A percentile compares a stretch with the other conserved stretches of the same genome.
Evolutionary conservation across 2,329 filamentous ascomycete species (phyloP).

Genomic region (Alternaria sp.): DNA sequence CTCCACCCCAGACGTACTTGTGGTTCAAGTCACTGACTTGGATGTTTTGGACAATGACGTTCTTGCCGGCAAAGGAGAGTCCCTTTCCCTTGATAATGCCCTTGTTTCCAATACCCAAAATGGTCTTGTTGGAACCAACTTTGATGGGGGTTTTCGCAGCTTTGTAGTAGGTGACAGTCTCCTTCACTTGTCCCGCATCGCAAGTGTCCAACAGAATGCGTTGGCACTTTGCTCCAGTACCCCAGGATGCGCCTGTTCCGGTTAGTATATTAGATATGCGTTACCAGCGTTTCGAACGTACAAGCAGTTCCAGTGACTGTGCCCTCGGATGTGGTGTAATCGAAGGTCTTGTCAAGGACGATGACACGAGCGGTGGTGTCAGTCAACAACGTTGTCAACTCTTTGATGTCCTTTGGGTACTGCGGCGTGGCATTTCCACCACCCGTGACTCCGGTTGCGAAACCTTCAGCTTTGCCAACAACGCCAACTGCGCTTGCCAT

Average conservation of each 20-base stretch:
- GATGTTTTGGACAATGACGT: background rate
- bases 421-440: background rate
- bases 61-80: background rate
- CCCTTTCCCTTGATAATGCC: slow-evolving; percentile 44
- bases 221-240: background rate
- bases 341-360: background rate
- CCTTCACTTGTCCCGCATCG: background rate
- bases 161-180: slow-evolving; percentile 25
- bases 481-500: background rate
- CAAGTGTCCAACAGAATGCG: background rate
- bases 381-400: background rate
- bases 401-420: background rate
- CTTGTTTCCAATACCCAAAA: slow-evolving; percentile 50
- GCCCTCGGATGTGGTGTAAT: background rate
- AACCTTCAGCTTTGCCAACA: background rate
- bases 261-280: too few species aligned
- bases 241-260: background rate
- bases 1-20: background rate
- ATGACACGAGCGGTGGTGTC: background rate
- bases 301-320: background rate
- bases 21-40: background rate
- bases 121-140: slow-evolving; percentile 52
- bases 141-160: slow-evolving; percentile 35
- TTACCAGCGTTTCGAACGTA: rapidly evolving
- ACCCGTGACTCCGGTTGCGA: background rate